These are phyloP conservation scores for Tritrichomonas musculus DNA, from an alignment of 208 protist species.

Conservation along the genomic window DNA sequence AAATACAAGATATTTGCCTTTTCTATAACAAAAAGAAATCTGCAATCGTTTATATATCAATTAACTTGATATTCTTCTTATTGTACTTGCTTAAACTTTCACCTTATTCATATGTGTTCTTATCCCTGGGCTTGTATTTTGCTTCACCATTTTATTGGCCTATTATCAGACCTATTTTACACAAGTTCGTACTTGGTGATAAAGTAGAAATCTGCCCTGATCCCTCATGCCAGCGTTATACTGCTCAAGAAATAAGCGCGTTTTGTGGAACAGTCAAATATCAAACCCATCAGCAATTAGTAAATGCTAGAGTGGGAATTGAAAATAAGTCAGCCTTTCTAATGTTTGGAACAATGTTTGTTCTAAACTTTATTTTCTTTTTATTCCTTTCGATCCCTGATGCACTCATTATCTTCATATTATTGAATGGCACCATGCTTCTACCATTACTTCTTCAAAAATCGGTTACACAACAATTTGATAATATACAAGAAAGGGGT, in stretches of 20 bases:
- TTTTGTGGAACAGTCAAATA: neutral
- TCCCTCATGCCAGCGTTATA: neutral
- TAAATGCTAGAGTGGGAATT: neutral
- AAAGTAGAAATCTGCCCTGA: neutral
- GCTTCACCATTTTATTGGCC: neutral
- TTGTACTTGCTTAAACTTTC: neutral
- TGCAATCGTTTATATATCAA: neutral
- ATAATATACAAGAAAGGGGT: too few relatives aligned
- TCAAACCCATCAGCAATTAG: neutral
- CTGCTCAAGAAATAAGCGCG: neutral
- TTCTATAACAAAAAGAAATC: neutral
- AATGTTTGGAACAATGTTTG: neutral
- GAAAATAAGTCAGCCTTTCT: neutral
- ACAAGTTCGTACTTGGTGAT: neutral
- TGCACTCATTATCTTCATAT: neutral
- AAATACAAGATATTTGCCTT: neutral
- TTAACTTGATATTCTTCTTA: neutral
- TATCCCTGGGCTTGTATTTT: neutral
- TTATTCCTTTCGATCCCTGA: neutral
- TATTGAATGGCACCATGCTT: neutral
- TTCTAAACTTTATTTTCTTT: neutral
- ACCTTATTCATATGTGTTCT: neutral
- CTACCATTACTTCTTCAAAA: neutral
- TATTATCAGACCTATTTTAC: neutral
- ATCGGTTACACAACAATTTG: neutral